A percentile compares a stretch with the other conserved stretches of the same genome.
phyloP scores from a whole-genome alignment of 106 monocot species.

The Platanthera zijinensis region DNA sequence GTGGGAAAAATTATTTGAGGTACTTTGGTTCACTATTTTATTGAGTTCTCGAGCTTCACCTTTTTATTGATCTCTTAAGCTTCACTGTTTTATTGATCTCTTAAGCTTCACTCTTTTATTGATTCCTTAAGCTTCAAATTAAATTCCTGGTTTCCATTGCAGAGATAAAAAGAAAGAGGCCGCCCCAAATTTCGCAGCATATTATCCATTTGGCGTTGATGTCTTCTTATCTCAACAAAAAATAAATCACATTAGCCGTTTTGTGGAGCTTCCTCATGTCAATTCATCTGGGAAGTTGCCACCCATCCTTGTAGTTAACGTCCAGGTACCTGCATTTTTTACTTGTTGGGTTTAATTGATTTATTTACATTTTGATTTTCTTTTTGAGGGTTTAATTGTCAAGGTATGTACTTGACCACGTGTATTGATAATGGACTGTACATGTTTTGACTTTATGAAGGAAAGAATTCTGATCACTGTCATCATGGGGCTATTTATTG shows the following conservation, averaged over 20 bases:
- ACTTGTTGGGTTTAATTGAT: not conserved
- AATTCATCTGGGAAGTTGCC: slow-evolving; percentile 68
- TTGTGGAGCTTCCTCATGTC: slow-evolving; percentile 66
- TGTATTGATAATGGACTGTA: not conserved
- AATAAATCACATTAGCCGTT: slow-evolving; percentile 83
- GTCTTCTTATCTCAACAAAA: slow-evolving; percentile 83
- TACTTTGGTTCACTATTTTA: slow-evolving; percentile 14
- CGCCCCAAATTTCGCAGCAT: slow-evolving; percentile 78
- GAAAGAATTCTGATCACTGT: not conserved
- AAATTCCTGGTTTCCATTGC: slow-evolving; percentile 5
- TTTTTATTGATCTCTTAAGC: not conserved
- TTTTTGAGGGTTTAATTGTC: not conserved
- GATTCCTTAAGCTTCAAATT: not conserved
- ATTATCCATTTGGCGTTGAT: slow-evolving; percentile 92
- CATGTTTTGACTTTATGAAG: not conserved
- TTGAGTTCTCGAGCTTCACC: not conserved
- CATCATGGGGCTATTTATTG: not conserved
- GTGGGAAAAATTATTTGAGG: slow-evolving; percentile 85
- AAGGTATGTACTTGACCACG: not conserved
- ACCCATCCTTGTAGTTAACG: slow-evolving; percentile 77
- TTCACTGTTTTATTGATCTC: not conserved
- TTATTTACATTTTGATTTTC: not conserved
- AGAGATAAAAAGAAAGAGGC: slow-evolving; percentile 98
- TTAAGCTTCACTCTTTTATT: not conserved
- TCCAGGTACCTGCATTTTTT: slow-evolving; percentile 49